Evolutionary conservation across 495 filamentous ascomycete genomes (phyloP).

Genomic region (Aspergillus coremiiformis): DNA sequence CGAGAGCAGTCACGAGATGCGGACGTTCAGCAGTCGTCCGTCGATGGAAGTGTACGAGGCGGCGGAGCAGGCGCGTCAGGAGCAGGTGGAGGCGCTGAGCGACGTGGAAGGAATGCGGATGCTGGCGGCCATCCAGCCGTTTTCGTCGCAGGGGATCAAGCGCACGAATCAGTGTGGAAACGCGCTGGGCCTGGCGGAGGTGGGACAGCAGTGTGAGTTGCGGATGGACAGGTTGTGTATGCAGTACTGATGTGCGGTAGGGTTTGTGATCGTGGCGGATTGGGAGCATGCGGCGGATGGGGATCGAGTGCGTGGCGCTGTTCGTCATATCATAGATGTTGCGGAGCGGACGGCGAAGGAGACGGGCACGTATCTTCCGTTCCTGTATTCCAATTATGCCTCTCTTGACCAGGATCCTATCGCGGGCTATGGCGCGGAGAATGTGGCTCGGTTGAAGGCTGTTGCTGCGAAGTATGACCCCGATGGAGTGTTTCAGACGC

Average conservation of each 20-base stretch:
- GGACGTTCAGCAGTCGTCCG: slow-evolving; percentile 12
- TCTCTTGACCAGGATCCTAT: slow-evolving; percentile 11
- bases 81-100: slow-evolving; percentile 4
- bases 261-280: slow-evolving; percentile 8
- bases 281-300: neutral
- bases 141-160: slow-evolving; percentile 5
- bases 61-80: slow-evolving; percentile 6
- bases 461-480: neutral
- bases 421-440: slow-evolving; percentile 7
- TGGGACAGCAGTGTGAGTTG: slow-evolving; percentile 10
- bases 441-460: neutral
- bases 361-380: slow-evolving; percentile 9
- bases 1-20: no score
- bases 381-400: slow-evolving; percentile 11
- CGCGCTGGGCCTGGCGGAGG: slow-evolving; percentile 1
- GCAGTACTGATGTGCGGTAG: neutral
- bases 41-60: slow-evolving; percentile 13
- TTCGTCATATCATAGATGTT: slow-evolving; percentile 8
- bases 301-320: neutral
- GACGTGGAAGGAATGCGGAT: slow-evolving; percentile 9
- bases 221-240: no score
- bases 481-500: neutral
- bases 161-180: neutral
- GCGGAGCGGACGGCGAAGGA: slow-evolving; percentile 6
- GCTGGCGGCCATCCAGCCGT: slow-evolving; percentile 11